Percentiles rank a stretch among this genome's conserved stretches.
These are phyloP conservation scores for Yamadazyma friedrichii DNA, from an alignment of 1,139 yeast species.

Conservation along the genomic window DNA sequence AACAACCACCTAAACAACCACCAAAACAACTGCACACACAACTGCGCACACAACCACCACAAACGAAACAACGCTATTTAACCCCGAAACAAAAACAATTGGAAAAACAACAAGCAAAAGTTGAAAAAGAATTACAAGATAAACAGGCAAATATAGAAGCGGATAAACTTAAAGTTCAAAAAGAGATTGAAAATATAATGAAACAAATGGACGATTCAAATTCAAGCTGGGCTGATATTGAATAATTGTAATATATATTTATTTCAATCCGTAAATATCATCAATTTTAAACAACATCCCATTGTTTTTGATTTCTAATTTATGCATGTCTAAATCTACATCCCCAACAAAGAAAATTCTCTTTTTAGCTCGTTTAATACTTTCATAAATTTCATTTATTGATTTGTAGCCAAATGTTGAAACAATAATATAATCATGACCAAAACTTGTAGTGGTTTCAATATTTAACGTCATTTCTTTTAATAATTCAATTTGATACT, in stretches of 20 bases:
- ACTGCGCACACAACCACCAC: background rate
- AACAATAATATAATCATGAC: conserved; percentile 12
- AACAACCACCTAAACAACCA: background rate
- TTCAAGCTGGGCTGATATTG: conserved; percentile 33
- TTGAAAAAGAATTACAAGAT: background rate
- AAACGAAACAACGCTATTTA: conserved; percentile 4
- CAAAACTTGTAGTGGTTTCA: conserved; percentile 7
- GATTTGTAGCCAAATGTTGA: conserved; percentile 11
- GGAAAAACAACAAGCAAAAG: conserved; percentile 4
- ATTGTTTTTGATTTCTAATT: conserved; percentile 5
- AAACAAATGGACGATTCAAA: conserved; percentile 29
- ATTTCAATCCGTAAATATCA: background rate
- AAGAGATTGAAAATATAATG: conserved; percentile 31
- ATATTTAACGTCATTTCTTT: conserved; percentile 9
- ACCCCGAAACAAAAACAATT: conserved; percentile 12
- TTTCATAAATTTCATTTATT: conserved; percentile 9
- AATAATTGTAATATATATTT: conserved; percentile 6
- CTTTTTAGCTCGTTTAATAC: conserved; percentile 9
- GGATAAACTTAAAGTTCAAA: conserved; percentile 13
- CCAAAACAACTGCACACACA: background rate
- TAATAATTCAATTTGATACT: conserved; percentile 14
- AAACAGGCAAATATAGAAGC: conserved; percentile 10
- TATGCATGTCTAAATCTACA: conserved; percentile 6
- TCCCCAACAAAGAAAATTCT: conserved; percentile 12
- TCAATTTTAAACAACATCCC: conserved; percentile 4